These are phyloP conservation scores for Wickerhamiella domercqiae DNA, from an alignment of 805 yeast genomes.

Conservation along the genomic window DNA sequence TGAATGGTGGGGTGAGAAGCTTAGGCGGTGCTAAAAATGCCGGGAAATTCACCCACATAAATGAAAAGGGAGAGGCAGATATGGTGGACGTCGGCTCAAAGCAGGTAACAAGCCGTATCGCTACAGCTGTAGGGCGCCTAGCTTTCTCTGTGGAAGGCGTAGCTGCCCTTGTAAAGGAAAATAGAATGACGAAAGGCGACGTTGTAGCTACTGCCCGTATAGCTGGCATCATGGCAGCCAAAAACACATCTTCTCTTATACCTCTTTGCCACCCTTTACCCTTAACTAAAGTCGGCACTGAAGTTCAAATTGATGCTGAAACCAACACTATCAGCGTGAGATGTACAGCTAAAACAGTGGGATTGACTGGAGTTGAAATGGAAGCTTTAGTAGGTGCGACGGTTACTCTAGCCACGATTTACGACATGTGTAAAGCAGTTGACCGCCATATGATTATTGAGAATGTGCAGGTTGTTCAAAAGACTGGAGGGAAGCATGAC, in stretches of 20 bases:
- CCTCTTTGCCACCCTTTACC: slow-evolving; percentile 38
- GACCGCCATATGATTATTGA: slow-evolving; percentile 32
- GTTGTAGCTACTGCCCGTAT: slow-evolving; percentile 34
- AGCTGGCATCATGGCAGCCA: slow-evolving; percentile 39
- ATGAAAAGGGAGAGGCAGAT: slow-evolving; percentile 28
- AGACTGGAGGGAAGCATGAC: slow-evolving; percentile 32
- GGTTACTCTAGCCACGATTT: slow-evolving; percentile 32
- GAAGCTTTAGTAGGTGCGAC: slow-evolving; percentile 37
- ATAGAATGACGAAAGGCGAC: slow-evolving; percentile 36
- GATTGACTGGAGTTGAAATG: slow-evolving; percentile 45
- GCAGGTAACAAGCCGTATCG: slow-evolving; percentile 27
- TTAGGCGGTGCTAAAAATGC: too few relatives aligned
- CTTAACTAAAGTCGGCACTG: slow-evolving; percentile 29
- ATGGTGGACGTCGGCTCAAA: slow-evolving; percentile 38
- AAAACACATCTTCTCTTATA: slow-evolving; percentile 31
- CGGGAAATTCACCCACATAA: slow-evolving; percentile 29
- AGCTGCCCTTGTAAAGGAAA: slow-evolving; percentile 23
- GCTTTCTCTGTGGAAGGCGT: slow-evolving; percentile 26
- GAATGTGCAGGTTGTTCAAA: slow-evolving; percentile 27
- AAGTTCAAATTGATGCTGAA: slow-evolving; percentile 18
- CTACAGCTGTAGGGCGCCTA: slow-evolving; percentile 32
- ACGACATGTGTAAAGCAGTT: slow-evolving; percentile 47
- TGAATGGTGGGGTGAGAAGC: too few relatives aligned
- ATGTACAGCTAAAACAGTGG: slow-evolving; percentile 32
- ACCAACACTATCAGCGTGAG: slow-evolving; percentile 20